Percentiles rank a stretch among this genome's conserved stretches.
Conservation (phyloP, 257 asterid genomes). For the Lithospermum erythrorhizon region DNA sequence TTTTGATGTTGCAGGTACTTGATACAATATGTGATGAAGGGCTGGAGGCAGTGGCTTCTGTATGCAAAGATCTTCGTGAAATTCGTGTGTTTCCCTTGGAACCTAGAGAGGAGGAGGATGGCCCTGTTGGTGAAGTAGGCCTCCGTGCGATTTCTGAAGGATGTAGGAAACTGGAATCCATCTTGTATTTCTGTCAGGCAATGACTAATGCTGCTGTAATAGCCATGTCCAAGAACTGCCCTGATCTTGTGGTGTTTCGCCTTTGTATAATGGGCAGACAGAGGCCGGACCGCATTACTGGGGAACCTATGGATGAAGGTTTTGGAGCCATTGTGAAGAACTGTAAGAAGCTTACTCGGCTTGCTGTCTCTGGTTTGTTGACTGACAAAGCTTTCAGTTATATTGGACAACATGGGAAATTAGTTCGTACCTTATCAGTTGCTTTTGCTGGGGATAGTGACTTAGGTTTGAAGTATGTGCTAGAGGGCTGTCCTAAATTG, state of each 20-base stretch:
- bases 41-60: conserved; percentile 41
- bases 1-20: conserved; percentile 26
- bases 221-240: conserved; percentile 43
- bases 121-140: conserved; percentile 42
- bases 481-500: conserved; percentile 44
- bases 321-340: conserved; percentile 51
- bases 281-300: conserved; percentile 32
- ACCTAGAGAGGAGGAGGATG: conserved; percentile 36
- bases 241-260: conserved; percentile 42
- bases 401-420: conserved; percentile 39
- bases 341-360: conserved; percentile 47
- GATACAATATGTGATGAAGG: conserved; percentile 49
- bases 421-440: conserved; percentile 38
- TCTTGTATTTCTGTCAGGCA: conserved; percentile 40
- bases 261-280: conserved; percentile 45
- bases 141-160: conserved; percentile 46
- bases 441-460: conserved; percentile 47
- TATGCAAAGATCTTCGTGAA: conserved; percentile 42
- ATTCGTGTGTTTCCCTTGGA: conserved; percentile 44
- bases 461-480: conserved; percentile 30
- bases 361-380: conserved; percentile 38
- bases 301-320: conserved; percentile 54
- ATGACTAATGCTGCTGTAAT: conserved; percentile 49
- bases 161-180: conserved; percentile 39
- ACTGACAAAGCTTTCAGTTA: conserved; percentile 39